Evolutionary conservation across 1,284 basidiomycete species (phyloP).

Genomic region (Naganishia albida): DNA sequence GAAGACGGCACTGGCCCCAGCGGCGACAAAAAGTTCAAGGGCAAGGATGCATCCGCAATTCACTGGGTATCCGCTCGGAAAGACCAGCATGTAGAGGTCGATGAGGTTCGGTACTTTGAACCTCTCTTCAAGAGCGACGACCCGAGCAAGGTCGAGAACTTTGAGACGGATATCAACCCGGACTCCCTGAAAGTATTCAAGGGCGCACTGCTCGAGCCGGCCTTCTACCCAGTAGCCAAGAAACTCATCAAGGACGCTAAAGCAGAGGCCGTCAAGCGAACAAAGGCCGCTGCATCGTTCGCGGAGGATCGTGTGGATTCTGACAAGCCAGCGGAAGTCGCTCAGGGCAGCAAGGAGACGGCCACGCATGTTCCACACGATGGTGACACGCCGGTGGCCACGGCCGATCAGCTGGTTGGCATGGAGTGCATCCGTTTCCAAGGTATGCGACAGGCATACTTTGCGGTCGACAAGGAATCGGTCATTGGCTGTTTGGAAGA

Average conservation of each 20-base stretch:
- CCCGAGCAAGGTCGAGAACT: conserved; percentile 74
- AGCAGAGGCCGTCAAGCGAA: conserved; percentile 65
- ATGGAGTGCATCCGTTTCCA: conserved; percentile 96
- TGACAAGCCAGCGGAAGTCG: conserved; percentile 45
- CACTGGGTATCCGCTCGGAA: conserved; percentile 88
- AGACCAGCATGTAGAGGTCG: conserved; percentile 76
- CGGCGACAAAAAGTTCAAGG: conserved; percentile 38
- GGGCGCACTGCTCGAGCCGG: conserved; percentile 81
- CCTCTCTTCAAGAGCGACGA: conserved; percentile 92
- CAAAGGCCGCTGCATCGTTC: conserved; percentile 62
- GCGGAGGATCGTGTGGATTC: conserved; percentile 48
- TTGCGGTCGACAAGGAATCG: conserved; percentile 86
- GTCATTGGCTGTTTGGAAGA: conserved; percentile 66
- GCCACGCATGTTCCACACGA: conserved; percentile 31
- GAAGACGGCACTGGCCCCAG: conserved; percentile 63
- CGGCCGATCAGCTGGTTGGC: conserved; percentile 79
- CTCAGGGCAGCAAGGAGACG: conserved; percentile 33
- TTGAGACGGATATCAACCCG: conserved; percentile 77
- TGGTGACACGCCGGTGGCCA: conserved; percentile 61
- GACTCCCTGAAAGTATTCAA: conserved; percentile 76
- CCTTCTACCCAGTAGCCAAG: conserved; percentile 84
- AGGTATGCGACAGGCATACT: conserved; percentile 93
- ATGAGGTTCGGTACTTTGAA: conserved; percentile 91
- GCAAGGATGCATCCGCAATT: conserved; percentile 89
- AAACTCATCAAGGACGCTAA: conserved; percentile 67